Percentiles rank a stretch among this genome's conserved stretches.
These are phyloP conservation scores for Globisporangium nodosum DNA, from an alignment of 352 stramenopile genomes.

Conservation along the genomic window DNA sequence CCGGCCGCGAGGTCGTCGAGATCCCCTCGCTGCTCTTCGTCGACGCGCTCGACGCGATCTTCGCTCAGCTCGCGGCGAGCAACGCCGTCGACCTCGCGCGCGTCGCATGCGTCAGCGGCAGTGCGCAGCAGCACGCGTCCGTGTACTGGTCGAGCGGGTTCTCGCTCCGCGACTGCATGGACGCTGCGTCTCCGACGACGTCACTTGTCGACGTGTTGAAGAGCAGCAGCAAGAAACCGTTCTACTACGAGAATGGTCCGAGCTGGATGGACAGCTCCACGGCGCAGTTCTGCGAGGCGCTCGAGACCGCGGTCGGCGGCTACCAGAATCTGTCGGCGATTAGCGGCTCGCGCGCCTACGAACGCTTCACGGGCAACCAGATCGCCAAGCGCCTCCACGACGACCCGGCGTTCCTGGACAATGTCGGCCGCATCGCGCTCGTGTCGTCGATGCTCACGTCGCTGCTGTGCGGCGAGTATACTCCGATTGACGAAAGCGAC, in stretches of 20 bases:
- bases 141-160: constrained; percentile 70
- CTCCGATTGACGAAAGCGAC: constrained; percentile 73
- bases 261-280: constrained; percentile 87
- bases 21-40: constrained; percentile 78
- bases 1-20: constrained; percentile 30
- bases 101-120: constrained; percentile 61
- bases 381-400: constrained; percentile 55
- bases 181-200: constrained; percentile 13
- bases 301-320: constrained; percentile 60
- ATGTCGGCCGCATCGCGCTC: constrained; percentile 40
- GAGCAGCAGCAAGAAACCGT: constrained; percentile 18
- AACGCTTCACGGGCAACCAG: constrained; percentile 81
- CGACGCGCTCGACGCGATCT: constrained; percentile 66
- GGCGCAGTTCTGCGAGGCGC: constrained; percentile 36
- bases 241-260: constrained; percentile 55
- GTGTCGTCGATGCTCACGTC: constrained; percentile 77
- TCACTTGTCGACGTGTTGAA: constrained; percentile 16
- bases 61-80: constrained; percentile 33
- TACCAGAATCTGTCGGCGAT: constrained; percentile 52
- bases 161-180: constrained; percentile 26
- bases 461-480: constrained; percentile 55
- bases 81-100: constrained; percentile 28
- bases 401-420: constrained; percentile 35
- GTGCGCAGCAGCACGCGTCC: constrained; percentile 79
- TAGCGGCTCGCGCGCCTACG: constrained; percentile 74